A percentile compares a stretch with the other conserved stretches of the same genome.
Conservation (phyloP, 2,329 filamentous ascomycete species). For the Aspergillus fructus region DNA sequence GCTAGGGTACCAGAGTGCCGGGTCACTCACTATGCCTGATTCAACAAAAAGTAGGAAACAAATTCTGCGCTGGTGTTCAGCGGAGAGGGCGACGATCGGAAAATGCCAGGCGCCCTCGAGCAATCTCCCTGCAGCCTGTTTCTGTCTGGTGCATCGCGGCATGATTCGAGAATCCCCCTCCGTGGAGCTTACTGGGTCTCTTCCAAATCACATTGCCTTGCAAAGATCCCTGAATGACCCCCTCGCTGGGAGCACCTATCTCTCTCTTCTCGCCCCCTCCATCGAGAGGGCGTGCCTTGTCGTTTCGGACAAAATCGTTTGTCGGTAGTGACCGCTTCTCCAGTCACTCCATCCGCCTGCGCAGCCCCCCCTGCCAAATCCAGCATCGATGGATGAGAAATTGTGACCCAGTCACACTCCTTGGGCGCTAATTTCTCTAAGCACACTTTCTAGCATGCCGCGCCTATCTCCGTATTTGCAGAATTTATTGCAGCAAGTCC, state of each 20-base stretch:
- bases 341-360: conserved; percentile 13
- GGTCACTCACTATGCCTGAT: conserved; percentile 30
- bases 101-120: conserved; percentile 10
- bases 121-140: conserved; percentile 12
- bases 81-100: conserved; percentile 18
- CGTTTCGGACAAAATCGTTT: conserved; percentile 11
- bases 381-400: conserved; percentile 20
- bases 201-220: conserved; percentile 2
- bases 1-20: conserved; percentile 33
- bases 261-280: conserved; percentile 1
- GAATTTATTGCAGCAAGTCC: conserved; percentile 30
- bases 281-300: conserved; percentile 5
- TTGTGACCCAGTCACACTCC: conserved; percentile 24
- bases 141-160: conserved; percentile 7
- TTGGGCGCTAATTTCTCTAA: conserved; percentile 32
- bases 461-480: conserved; percentile 27
- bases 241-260: conserved; percentile 3
- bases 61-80: conserved; percentile 17
- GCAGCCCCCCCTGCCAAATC: conserved; percentile 7
- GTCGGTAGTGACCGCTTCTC: conserved; percentile 14
- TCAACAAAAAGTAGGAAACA: conserved; percentile 14
- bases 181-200: conserved; percentile 11
- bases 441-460: conserved; percentile 21
- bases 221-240: conserved; percentile 6
- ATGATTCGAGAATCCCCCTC: conserved; percentile 7